Conservation (phyloP, 768 basidiomycete species). For the Exidia glandulosa region DNA sequence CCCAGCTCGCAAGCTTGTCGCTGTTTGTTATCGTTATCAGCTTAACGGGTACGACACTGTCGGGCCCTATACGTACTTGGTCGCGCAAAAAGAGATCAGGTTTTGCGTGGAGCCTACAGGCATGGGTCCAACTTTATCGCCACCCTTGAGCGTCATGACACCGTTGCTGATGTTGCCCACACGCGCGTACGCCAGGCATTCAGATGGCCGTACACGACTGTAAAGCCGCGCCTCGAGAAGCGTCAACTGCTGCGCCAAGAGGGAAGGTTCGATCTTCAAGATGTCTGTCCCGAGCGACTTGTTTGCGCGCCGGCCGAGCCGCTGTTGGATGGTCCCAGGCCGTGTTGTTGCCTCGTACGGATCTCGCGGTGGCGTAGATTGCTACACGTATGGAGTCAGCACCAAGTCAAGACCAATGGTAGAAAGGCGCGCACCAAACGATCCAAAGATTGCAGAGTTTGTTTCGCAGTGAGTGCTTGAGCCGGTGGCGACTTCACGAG, state of each 20-base stretch:
- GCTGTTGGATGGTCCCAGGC: conserved; percentile 8
- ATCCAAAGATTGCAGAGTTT: conserved; percentile 41
- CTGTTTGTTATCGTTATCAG: conserved; percentile 38
- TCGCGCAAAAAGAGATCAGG: conserved; percentile 34
- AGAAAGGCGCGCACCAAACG: conserved; percentile 38
- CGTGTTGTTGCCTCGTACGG: conserved; percentile 11
- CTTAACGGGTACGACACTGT: conserved; percentile 18
- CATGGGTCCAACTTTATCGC: conserved; percentile 25
- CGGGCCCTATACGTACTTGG: conserved; percentile 32
- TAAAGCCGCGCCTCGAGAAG: conserved; percentile 63
- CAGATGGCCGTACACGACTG: conserved; percentile 53
- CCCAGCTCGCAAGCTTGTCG: conserved; percentile 56
- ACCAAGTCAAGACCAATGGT: neutral
- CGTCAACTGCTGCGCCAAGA: conserved; percentile 75
- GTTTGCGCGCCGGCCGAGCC: conserved; percentile 23
- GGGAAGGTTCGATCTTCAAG: conserved; percentile 49
- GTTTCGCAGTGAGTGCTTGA: conserved; percentile 34
- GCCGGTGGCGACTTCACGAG: conserved; percentile 26
- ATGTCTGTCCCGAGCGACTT: conserved; percentile 51
- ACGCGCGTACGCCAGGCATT: conserved; percentile 42
- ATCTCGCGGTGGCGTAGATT: conserved; percentile 6
- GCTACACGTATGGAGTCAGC: neutral
- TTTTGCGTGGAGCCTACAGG: conserved; percentile 20
- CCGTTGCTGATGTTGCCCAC: conserved; percentile 25
- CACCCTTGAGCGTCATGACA: conserved; percentile 29